Conservation (phyloP, 2,329 filamentous ascomycete genomes). For the Pseudogymnoascus verrucosus region DNA sequence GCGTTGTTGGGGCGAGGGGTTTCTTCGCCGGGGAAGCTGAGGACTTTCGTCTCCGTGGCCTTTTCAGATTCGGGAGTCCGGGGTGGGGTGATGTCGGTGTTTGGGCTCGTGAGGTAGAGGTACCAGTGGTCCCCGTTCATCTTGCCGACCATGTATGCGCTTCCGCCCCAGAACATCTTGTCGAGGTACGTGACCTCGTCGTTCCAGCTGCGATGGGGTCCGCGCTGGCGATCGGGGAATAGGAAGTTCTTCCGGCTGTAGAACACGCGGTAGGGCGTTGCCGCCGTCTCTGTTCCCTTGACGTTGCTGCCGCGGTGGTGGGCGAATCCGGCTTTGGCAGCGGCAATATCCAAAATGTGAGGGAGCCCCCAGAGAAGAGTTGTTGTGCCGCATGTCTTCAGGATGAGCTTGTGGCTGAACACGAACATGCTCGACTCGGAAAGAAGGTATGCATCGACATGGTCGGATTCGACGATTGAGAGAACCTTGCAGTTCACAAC, state of each 20-base stretch:
- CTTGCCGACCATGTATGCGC: conserved; percentile 98
- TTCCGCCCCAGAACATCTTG: conserved; percentile 82
- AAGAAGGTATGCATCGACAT: conserved; percentile 91
- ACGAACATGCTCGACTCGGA: conserved; percentile 99
- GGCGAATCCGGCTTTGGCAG: conserved; percentile 79
- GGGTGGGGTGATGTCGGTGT: conserved; percentile 71
- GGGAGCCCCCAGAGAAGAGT: conserved; percentile 84
- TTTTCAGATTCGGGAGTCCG: conserved; percentile 58
- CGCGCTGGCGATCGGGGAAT: conserved; percentile 87
- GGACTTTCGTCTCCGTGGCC: conserved; percentile 25
- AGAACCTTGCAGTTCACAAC: conserved; percentile 98
- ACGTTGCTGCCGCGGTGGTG: conserved; percentile 54
- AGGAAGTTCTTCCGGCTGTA: conserved; percentile 99
- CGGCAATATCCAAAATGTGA: conserved; percentile 86
- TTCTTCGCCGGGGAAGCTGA: conserved; percentile 25
- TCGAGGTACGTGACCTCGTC: conserved; percentile 92
- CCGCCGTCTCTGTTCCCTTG: conserved; percentile 63
- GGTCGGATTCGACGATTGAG: conserved; percentile 85
- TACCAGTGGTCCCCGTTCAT: conserved; percentile 99
- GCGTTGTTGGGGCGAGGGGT: conserved; percentile 16
- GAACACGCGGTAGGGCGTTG: conserved; percentile 90
- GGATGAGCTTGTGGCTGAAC: conserved; percentile 97
- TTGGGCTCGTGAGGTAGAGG: conserved; percentile 87
- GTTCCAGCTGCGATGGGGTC: conserved; percentile 94
- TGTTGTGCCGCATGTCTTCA: conserved; percentile 97